These are phyloP conservation scores for Iris pallida DNA, from an alignment of 116 monocot genomes.

Conservation along the genomic window DNA sequence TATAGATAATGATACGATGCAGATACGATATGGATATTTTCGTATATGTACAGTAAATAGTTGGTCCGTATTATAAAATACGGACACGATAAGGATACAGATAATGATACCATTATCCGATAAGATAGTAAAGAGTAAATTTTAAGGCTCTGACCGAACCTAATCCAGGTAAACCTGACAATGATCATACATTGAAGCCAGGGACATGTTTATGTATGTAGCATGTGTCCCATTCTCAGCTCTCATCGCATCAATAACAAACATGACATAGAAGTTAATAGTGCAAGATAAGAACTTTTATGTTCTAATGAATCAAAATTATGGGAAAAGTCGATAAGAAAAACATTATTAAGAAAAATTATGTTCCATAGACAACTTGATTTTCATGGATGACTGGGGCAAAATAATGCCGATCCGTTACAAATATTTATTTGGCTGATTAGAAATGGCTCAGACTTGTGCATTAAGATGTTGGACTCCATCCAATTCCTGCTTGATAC, in stretches of 20 bases:
- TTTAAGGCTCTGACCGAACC: background rate
- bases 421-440: too few relatives aligned
- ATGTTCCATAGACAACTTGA: too few relatives aligned
- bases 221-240: constrained; percentile 32
- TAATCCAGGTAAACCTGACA: background rate
- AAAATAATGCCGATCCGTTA: too few relatives aligned
- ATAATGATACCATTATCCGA: too few relatives aligned
- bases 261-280: constrained; percentile 29
- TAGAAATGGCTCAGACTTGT: too few relatives aligned
- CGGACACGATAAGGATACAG: too few relatives aligned
- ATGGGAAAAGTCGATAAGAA: background rate
- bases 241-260: constrained; percentile 74
- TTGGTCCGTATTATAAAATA: background rate
- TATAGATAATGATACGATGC: background rate
- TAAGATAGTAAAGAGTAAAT: too few relatives aligned
- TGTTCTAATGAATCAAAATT: background rate
- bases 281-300: background rate
- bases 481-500: too few relatives aligned
- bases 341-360: background rate
- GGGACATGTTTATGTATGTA: constrained; percentile 28
- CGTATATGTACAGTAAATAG: too few relatives aligned
- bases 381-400: too few relatives aligned
- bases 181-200: constrained; percentile 50
- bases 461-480: too few relatives aligned
- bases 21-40: too few relatives aligned